These are phyloP conservation scores for Odontarrhena argentea DNA, from an alignment of 345 rosid genomes.

Conservation along the genomic window DNA sequence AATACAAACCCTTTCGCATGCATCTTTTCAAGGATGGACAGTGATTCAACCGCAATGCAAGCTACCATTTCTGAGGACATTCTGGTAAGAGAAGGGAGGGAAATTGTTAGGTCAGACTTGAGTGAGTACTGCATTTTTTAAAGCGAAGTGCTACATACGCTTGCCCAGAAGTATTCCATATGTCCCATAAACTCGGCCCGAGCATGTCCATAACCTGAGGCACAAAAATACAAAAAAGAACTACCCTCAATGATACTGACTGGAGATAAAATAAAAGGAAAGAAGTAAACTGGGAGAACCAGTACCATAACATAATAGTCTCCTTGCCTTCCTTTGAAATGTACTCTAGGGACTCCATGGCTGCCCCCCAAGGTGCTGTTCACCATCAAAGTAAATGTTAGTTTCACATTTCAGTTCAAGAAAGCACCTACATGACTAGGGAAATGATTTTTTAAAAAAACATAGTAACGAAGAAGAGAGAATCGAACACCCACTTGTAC, in stretches of 20 bases:
- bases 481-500: slow-evolving; percentile 64
- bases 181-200: slow-evolving; percentile 99
- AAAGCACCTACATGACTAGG: neutral
- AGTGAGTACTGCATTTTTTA: slow-evolving; percentile 2
- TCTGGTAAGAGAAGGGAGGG: slow-evolving; percentile 47
- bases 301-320: slow-evolving; percentile 95
- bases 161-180: slow-evolving; percentile 92
- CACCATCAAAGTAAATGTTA: slow-evolving; percentile 25
- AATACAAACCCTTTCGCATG: slow-evolving; percentile 83
- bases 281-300: slow-evolving; percentile 7
- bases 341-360: slow-evolving; percentile 94
- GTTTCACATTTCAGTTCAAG: slow-evolving; percentile 12
- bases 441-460: neutral
- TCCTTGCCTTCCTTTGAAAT: slow-evolving; percentile 93
- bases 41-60: slow-evolving; percentile 90
- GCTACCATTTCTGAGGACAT: slow-evolving; percentile 97
- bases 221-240: slow-evolving; percentile 1
- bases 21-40: slow-evolving; percentile 92
- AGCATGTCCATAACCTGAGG: slow-evolving; percentile 96
- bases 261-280: slow-evolving; percentile 21
- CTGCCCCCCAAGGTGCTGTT: slow-evolving; percentile 92
- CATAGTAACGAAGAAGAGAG: neutral
- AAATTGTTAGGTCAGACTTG: slow-evolving; percentile 21
- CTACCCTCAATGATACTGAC: slow-evolving; percentile 29
- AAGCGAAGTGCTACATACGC: slow-evolving; percentile 48